phyloP scores from a whole-genome alignment of 306 rosid genomes.

The Lagenaria siceraria region DNA sequence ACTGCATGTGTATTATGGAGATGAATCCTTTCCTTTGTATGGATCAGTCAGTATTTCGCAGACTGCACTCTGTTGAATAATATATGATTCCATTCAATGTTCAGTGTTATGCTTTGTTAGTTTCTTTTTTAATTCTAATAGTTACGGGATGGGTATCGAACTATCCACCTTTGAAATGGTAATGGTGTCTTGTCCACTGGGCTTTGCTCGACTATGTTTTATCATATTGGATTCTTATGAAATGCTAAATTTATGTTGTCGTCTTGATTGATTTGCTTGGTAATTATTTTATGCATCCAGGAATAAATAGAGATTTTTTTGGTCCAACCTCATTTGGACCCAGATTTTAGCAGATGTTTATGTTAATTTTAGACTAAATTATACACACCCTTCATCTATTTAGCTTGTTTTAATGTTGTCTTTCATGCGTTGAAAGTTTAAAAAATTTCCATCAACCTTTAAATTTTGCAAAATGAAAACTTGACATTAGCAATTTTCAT shows the following conservation, averaged over 20 bases:
- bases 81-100: background rate
- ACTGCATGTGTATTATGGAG: background rate
- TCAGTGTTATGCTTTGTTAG: background rate
- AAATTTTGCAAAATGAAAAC: no score
- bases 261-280: background rate
- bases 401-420: background rate
- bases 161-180: no score
- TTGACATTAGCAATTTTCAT: background rate
- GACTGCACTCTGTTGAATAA: constrained; percentile 5
- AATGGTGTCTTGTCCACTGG: no score
- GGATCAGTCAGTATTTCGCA: background rate
- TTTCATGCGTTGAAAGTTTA: background rate
- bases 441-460: no score
- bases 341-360: background rate
- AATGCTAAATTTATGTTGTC: background rate
- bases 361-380: background rate
- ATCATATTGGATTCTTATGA: background rate
- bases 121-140: no score
- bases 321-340: background rate
- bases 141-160: no score
- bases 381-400: background rate
- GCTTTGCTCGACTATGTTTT: background rate
- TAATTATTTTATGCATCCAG: background rate
- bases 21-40: constrained; percentile 5
- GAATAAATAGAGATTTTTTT: background rate